Evolutionary conservation across 202 grass and related monocot genomes (phyloP).

Genomic region (Musa balbisiana): DNA sequence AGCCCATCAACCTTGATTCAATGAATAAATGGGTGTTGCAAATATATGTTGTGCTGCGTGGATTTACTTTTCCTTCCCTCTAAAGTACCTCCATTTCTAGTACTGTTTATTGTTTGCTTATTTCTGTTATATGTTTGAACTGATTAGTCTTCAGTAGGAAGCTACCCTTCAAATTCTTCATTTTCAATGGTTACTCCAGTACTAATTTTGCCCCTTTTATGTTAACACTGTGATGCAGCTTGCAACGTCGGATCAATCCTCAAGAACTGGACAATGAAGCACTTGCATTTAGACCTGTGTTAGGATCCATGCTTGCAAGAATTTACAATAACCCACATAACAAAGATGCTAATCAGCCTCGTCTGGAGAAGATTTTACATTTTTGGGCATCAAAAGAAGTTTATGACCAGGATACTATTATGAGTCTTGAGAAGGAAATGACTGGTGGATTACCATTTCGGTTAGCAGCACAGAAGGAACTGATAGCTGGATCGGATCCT

Average conservation of each 20-base stretch:
- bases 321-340: conserved; percentile 71
- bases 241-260: conserved; percentile 60
- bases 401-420: conserved; percentile 60
- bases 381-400: conserved; percentile 96
- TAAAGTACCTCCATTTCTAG: background rate
- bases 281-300: conserved; percentile 65
- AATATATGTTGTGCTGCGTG: background rate
- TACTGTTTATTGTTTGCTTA: background rate
- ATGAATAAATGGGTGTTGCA: background rate
- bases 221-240: conserved; percentile 34
- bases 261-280: conserved; percentile 77
- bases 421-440: conserved; percentile 78
- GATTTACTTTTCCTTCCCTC: background rate
- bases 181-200: background rate
- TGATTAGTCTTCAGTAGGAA: background rate
- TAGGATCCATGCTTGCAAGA: conserved; percentile 80
- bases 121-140: background rate
- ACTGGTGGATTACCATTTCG: conserved; percentile 35
- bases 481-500: conserved; percentile 35
- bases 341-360: conserved; percentile 54
- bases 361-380: conserved; percentile 81
- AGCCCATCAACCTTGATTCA: background rate
- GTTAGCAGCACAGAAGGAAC: conserved; percentile 18
- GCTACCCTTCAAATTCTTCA: background rate
- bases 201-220: background rate